A percentile compares a stretch with the other conserved stretches of the same genome.
These are phyloP conservation scores for Chytriomyces sp. DNA, from an alignment of 192 early-diverging fungal species.

Conservation along the genomic window DNA sequence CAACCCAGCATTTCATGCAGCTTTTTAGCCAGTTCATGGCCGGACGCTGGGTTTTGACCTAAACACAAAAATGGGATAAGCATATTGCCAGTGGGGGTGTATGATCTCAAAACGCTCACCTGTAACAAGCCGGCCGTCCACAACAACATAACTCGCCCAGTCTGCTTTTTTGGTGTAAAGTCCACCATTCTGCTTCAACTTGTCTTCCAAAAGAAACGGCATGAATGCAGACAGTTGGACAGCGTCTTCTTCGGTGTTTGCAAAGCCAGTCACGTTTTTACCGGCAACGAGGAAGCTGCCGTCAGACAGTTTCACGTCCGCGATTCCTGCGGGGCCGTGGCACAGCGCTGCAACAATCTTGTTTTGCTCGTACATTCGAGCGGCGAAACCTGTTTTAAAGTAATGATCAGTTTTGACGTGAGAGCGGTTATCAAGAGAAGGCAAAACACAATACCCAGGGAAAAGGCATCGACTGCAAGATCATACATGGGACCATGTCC, in stretches of 20 bases:
- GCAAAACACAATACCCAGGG: constrained; percentile 23
- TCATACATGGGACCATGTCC: constrained; percentile 68
- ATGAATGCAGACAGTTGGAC: constrained; percentile 50
- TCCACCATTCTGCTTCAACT: constrained; percentile 52
- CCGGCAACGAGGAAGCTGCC: constrained; percentile 67
- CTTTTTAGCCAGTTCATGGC: constrained; percentile 11
- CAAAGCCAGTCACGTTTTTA: constrained; percentile 76
- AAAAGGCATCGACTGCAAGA: constrained; percentile 49
- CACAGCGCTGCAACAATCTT: constrained; percentile 60
- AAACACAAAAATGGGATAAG: too few relatives aligned
- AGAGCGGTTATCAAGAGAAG: not conserved
- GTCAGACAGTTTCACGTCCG: constrained; percentile 61
- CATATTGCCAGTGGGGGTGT: too few relatives aligned
- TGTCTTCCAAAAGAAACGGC: constrained; percentile 38
- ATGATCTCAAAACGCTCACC: constrained; percentile 44
- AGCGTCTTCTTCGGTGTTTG: constrained; percentile 67
- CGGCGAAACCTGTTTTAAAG: constrained; percentile 29
- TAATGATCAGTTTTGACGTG: not conserved
- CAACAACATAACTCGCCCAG: constrained; percentile 56
- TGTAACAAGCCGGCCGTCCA: constrained; percentile 74
- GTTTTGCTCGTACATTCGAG: constrained; percentile 53
- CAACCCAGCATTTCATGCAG: not conserved
- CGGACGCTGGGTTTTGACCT: constrained; percentile 9
- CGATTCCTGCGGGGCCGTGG: constrained; percentile 74
- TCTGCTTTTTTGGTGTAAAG: constrained; percentile 54